Evolutionary conservation across 2,329 filamentous ascomycete genomes (phyloP), one percentile per base, ranked within the genome.

Genomic region (Rhexocercosporidium sp.): DNA sequence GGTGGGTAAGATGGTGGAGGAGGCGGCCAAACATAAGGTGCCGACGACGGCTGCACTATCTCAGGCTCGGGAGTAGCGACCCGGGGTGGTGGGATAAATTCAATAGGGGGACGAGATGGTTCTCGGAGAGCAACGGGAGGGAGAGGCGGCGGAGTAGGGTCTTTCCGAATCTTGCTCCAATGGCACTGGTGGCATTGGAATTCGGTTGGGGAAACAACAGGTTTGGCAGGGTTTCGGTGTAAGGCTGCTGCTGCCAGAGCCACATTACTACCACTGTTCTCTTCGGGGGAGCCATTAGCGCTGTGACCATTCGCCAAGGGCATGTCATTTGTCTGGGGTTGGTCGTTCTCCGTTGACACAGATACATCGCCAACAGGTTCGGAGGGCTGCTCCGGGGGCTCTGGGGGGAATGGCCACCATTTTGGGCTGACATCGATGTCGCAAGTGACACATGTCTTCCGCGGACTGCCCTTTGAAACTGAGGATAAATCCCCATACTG

Each of bases 151-250:
- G 70, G 68, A 57, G 67, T 34, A 12, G 71, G 67, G 14, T 75
- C 70, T 67, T 72, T 77, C 44, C 69, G 69, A 20, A 79, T 77
- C 75, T 87, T 90, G 71, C 80, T 84, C 71, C 82, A 76, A 72
- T 86, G 83, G 69, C 92, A 94, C 77, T 92, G 92, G 79, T 94
- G 92, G 74, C 92, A 94, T 78, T 93, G 90, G 70, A 88, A 90
- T 69, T 84, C 85, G 34, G 85, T 82, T 71, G 72, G 59, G 49
- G 62, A 59, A 29, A 34, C 25, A 22, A 66, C 60, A 9, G 72
- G 61, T 20, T 70, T 60, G 46, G 69, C 68, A 12, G 66, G 70
- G 49, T 72, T 78, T 73, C 70, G 73, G 65, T 73, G 69, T 29
- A 78, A 62, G 47, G 77, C 77, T 53, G 77, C 76, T 44, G 73